A percentile compares a stretch with the other conserved stretches of the same genome.
Conservation (phyloP, 176 grass and related monocot genomes). For the Panicum miliaceum region DNA sequence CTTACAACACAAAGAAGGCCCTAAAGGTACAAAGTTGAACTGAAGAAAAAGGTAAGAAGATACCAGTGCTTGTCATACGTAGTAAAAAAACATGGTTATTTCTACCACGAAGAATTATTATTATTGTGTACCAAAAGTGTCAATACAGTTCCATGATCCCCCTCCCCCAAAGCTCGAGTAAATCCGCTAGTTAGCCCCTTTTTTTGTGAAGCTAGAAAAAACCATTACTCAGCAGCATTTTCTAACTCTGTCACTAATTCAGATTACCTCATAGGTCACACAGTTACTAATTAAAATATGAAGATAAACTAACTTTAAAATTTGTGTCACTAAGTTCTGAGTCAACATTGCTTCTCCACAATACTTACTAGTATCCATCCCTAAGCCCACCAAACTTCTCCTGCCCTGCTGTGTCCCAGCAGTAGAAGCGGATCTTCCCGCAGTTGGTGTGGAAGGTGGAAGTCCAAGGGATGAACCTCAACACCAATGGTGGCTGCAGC, state of each 20-base stretch:
- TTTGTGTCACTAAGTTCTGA: background rate
- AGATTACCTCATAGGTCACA: no score
- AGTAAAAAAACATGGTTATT: background rate
- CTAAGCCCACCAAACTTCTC: slow-evolving; percentile 69
- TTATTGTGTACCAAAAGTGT: background rate
- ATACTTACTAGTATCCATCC: slow-evolving; percentile 73
- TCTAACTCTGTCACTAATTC: no score
- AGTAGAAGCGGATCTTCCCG: slow-evolving; percentile 61
- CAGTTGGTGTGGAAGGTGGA: slow-evolving; percentile 59
- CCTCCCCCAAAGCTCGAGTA: no score
- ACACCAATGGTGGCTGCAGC: slow-evolving; percentile 64
- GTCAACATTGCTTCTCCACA: background rate
- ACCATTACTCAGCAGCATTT: no score
- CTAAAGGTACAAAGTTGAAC: background rate
- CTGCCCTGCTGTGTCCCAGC: slow-evolving; percentile 69
- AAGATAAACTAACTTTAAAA: no score
- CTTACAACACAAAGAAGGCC: background rate
- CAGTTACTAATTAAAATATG: no score
- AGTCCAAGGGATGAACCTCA: slow-evolving; percentile 64
- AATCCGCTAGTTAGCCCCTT: no score
- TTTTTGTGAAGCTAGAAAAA: no score
- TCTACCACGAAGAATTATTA: background rate
- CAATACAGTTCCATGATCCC: background rate
- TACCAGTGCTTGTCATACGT: background rate
- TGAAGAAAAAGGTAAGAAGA: background rate